These are phyloP conservation scores for Pyrenochaeta sp. DNA, from an alignment of 2,329 filamentous ascomycete species.

Conservation along the genomic window DNA sequence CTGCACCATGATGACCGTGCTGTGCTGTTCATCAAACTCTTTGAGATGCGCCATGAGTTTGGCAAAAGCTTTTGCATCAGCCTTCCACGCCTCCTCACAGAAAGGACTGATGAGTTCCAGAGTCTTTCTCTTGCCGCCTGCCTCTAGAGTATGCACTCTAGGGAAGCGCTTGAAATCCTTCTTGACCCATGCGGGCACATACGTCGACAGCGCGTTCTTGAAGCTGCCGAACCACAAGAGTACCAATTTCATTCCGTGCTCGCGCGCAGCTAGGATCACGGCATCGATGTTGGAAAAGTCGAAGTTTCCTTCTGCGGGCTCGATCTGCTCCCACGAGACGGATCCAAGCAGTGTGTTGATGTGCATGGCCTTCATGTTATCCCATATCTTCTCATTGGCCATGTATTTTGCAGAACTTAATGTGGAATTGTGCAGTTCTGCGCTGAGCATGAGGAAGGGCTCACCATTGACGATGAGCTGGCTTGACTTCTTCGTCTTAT, in stretches of 20 bases:
- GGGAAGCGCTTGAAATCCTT: constrained; percentile 45
- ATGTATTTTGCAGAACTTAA: constrained; percentile 56
- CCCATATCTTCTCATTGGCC: constrained; percentile 50
- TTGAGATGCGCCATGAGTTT: constrained; percentile 51
- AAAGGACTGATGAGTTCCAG: constrained; percentile 41
- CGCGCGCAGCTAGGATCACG: constrained; percentile 48
- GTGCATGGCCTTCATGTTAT: constrained; percentile 50
- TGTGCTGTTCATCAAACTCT: constrained; percentile 55
- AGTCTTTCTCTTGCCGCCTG: constrained; percentile 27
- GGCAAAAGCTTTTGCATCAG: constrained; percentile 52
- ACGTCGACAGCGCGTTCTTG: constrained; percentile 53
- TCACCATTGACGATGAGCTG: constrained; percentile 56
- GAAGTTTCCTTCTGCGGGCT: constrained; percentile 55
- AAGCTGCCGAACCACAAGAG: constrained; percentile 59
- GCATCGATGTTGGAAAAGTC: constrained; percentile 53
- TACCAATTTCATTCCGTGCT: constrained; percentile 50
- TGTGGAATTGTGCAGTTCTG: constrained; percentile 58
- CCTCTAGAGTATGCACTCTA: constrained; percentile 28
- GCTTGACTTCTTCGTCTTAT: constrained; percentile 27
- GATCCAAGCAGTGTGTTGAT: constrained; percentile 57
- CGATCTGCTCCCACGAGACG: constrained; percentile 58
- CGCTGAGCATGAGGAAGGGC: constrained; percentile 55
- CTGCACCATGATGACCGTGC: constrained; percentile 64
- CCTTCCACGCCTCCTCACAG: constrained; percentile 42
- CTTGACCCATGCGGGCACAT: constrained; percentile 34